These are phyloP conservation scores for Ustilago trichophora DNA, from an alignment of 1,284 basidiomycete species.

Conservation along the genomic window DNA sequence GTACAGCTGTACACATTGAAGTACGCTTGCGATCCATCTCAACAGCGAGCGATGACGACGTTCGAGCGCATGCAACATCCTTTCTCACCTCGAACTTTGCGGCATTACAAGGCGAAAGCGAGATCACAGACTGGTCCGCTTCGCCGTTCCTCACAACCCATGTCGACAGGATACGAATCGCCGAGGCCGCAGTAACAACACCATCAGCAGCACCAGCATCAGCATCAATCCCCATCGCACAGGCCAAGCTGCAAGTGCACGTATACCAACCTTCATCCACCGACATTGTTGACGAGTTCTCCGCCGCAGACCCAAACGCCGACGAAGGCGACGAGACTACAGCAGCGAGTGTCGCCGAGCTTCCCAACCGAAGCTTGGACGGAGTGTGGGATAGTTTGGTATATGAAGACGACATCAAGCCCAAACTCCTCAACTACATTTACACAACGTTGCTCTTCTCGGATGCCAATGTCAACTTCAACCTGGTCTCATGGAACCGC, in stretches of 20 bases:
- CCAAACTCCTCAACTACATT: conserved; percentile 88
- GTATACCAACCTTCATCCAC: conserved; percentile 81
- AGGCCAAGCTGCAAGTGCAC: conserved; percentile 71
- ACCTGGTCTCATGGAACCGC: conserved; percentile 93
- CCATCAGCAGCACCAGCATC: not conserved
- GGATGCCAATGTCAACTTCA: conserved; percentile 86
- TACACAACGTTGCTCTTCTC: conserved; percentile 90
- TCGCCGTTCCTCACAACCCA: conserved; percentile 75
- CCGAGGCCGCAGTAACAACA: conserved; percentile 68
- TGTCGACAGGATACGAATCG: conserved; percentile 80
- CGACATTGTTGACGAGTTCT: conserved; percentile 80
- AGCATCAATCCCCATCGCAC: conserved; percentile 34
- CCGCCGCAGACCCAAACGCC: conserved; percentile 70
- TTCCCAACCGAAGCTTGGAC: conserved; percentile 83
- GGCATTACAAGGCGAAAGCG: conserved; percentile 73
- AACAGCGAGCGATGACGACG: conserved; percentile 13
- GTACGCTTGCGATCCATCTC: conserved; percentile 27
- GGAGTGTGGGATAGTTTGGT: conserved; percentile 87
- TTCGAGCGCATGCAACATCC: conserved; percentile 5
- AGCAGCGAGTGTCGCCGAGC: conserved; percentile 84
- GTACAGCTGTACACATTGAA: conserved; percentile 33
- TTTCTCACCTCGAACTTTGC: conserved; percentile 12
- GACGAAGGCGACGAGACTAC: conserved; percentile 74
- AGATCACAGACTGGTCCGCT: conserved; percentile 74
- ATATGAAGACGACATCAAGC: conserved; percentile 88